phyloP scores from a whole-genome alignment of 495 filamentous ascomycete species.

The Aspergillus ostianus region DNA sequence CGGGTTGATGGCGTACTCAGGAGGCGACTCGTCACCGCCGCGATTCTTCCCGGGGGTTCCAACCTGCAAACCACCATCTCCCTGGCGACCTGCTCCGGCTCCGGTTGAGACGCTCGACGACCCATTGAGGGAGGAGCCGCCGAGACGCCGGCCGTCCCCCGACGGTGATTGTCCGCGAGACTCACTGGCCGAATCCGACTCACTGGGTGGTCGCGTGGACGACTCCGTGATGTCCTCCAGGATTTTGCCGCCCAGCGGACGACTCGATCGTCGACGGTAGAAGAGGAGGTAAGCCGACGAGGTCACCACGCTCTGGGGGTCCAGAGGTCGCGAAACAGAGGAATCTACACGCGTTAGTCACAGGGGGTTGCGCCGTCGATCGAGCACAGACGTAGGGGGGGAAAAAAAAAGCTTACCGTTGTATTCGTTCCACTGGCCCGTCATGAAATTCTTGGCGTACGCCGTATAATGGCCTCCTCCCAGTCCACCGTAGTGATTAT shows the following conservation, averaged over 20 bases:
- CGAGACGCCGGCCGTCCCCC: slow-evolving; percentile 86
- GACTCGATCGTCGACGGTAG: slow-evolving; percentile 80
- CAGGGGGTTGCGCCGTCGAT: not conserved
- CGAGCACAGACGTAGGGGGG: not conserved
- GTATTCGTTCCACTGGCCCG: slow-evolving; percentile 85
- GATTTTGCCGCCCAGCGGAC: slow-evolving; percentile 74
- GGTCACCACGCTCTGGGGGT: slow-evolving; percentile 58
- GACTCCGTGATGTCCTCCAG: slow-evolving; percentile 64
- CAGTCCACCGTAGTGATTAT: slow-evolving; percentile 90
- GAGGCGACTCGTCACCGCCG: slow-evolving; percentile 23
- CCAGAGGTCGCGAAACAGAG: slow-evolving; percentile 52
- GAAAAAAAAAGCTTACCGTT: slow-evolving; percentile 78
- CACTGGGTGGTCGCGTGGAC: slow-evolving; percentile 43
- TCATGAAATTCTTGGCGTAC: slow-evolving; percentile 84
- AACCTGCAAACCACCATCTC: slow-evolving; percentile 56
- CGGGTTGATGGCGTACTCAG: slow-evolving; percentile 24
- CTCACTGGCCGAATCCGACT: slow-evolving; percentile 44
- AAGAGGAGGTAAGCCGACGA: slow-evolving; percentile 87
- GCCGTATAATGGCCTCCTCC: slow-evolving; percentile 96
- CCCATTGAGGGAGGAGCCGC: slow-evolving; percentile 79
- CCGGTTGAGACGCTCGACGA: slow-evolving; percentile 78
- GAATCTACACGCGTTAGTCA: slow-evolving; percentile 57
- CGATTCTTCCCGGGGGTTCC: slow-evolving; percentile 32
- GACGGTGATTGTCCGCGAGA: slow-evolving; percentile 52
- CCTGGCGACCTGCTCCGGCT: slow-evolving; percentile 72